Conservation (phyloP, 73 alveolate species). For the Durusdinium trenchii region DNA sequence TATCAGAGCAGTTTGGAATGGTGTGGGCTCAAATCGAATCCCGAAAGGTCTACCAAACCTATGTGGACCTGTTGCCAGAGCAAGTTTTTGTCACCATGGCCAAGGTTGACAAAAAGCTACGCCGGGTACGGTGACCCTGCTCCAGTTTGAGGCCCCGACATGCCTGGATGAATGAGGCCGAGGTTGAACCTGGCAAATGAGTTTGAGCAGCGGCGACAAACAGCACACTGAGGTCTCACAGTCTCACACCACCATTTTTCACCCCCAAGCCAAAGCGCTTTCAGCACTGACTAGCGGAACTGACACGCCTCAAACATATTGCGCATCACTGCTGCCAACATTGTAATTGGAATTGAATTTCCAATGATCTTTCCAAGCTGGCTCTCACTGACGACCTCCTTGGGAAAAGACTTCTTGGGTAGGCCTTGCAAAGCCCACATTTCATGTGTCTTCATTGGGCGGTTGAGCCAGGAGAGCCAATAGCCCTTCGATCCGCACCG, state of each 20-base stretch:
- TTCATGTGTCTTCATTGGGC: not conserved
- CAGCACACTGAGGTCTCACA: no score
- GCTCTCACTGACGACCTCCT: not conserved
- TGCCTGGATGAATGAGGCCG: no score
- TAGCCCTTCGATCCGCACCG: not conserved
- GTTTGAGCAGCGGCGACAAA: not conserved
- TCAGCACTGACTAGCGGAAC: not conserved
- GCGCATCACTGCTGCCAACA: not conserved
- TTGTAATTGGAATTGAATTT: not conserved
- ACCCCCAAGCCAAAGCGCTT: not conserved
- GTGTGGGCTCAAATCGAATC: not conserved
- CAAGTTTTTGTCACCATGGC: not conserved
- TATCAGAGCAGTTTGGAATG: not conserved
- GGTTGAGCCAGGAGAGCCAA: not conserved
- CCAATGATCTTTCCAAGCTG: not conserved
- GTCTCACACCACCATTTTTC: not conserved
- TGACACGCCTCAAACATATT: not conserved
- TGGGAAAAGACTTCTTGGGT: not conserved
- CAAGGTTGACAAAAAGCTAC: not conserved
- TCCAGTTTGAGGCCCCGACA: not conserved
- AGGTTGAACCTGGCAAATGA: no score
- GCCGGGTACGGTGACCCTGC: not conserved
- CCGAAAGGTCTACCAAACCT: not conserved
- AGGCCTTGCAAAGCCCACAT: not conserved
- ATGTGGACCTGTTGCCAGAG: not conserved